phyloP scores from a whole-genome alignment of 805 yeast genomes.

The Nakazawaea holstii region DNA sequence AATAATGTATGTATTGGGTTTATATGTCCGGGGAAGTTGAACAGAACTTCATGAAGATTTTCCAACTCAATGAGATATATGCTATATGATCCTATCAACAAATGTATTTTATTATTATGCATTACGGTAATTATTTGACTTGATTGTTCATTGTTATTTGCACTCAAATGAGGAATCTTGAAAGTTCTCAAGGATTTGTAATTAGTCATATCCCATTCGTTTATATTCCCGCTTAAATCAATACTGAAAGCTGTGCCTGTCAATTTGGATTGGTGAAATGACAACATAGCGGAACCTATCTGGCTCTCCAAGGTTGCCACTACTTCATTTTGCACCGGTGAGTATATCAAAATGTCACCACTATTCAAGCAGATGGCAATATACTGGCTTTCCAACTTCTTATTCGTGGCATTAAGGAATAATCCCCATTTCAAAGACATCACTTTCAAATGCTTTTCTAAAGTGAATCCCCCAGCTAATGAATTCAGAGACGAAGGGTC shows the following conservation, averaged over 20 bases:
- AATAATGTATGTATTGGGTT: constrained; percentile 53
- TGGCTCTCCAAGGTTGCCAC: constrained; percentile 41
- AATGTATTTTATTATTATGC: constrained; percentile 28
- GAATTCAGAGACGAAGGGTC: constrained; percentile 32
- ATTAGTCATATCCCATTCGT: constrained; percentile 54
- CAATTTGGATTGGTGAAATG: constrained; percentile 37
- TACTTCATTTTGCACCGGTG: constrained; percentile 59
- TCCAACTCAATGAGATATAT: constrained; percentile 46
- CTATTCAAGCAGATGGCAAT: constrained; percentile 60
- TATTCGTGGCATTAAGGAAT: constrained; percentile 13
- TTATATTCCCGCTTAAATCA: constrained; percentile 52
- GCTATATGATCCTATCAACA: constrained; percentile 64
- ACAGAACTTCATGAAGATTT: constrained; percentile 29
- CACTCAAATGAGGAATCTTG: constrained; percentile 16
- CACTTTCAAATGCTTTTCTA: constrained; percentile 46
- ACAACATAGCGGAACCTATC: constrained; percentile 40
- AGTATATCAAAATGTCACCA: constrained; percentile 61
- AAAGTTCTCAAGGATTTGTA: constrained; percentile 38
- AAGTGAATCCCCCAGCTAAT: constrained; percentile 34
- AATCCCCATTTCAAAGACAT: constrained; percentile 52
- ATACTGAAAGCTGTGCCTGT: constrained; percentile 51
- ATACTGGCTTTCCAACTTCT: constrained; percentile 33
- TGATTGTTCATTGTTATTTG: constrained; percentile 18
- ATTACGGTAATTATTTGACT: constrained; percentile 19
- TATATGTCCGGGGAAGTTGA: constrained; percentile 64